These are phyloP conservation scores for Agroathelia rolfsii DNA, from an alignment of 1,284 basidiomycete species.

Conservation along the genomic window DNA sequence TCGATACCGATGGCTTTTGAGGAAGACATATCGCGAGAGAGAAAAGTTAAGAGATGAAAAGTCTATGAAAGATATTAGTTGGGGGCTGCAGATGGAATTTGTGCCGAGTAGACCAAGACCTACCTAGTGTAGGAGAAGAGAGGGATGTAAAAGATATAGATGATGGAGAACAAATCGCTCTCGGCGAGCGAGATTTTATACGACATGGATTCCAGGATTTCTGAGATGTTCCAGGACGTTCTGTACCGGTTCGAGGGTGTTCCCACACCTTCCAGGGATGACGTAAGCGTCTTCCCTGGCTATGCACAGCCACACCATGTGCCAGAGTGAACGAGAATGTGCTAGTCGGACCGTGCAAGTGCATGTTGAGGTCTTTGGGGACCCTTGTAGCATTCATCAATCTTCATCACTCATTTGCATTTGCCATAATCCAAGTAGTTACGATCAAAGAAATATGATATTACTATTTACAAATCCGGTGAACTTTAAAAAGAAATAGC, in stretches of 20 bases:
- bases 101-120: no score
- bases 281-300: slow-evolving; percentile 18
- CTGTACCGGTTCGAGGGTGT: slow-evolving; percentile 25
- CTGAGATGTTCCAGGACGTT: slow-evolving; percentile 28
- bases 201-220: slow-evolving; percentile 19
- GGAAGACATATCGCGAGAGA: slow-evolving; percentile 31
- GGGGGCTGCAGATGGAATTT: no score
- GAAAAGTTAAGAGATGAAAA: slow-evolving; percentile 12
- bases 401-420: no score
- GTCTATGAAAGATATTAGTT: slow-evolving; percentile 9
- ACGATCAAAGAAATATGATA: no score
- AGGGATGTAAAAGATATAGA: background rate
- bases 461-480: no score
- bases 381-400: no score
- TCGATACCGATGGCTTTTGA: slow-evolving; percentile 91
- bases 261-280: slow-evolving; percentile 22
- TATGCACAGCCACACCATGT: no score
- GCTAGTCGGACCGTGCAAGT: no score
- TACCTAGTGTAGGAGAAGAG: background rate
- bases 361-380: no score
- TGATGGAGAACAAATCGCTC: slow-evolving; percentile 5
- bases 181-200: slow-evolving; percentile 23
- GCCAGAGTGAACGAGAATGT: no score
- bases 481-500: no score
- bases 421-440: no score